A percentile compares a stretch with the other conserved stretches of the same genome.
Conservation (phyloP, 202 grass and related monocot genomes). For the Zoysia matrella region DNA sequence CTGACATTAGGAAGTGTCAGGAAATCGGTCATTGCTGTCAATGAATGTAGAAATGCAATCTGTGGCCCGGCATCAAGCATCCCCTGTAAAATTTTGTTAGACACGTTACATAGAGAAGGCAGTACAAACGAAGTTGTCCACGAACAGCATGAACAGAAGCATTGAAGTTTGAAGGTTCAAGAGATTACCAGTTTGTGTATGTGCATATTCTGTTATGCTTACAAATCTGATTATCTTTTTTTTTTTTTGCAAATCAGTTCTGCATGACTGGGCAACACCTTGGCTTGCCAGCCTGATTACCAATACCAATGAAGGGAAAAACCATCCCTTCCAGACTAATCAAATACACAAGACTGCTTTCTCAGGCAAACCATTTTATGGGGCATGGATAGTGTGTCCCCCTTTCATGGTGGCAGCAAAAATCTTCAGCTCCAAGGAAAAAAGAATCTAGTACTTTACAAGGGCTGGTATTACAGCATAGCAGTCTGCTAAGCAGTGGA, state of each 20-base stretch:
- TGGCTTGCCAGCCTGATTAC: slow-evolving; percentile 16
- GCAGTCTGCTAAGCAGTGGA: slow-evolving; percentile 89
- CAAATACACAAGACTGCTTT: slow-evolving; percentile 27
- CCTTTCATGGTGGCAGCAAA: slow-evolving; percentile 16
- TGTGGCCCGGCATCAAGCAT: slow-evolving; percentile 5
- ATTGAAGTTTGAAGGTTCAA: neutral
- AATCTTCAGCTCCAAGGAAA: slow-evolving; percentile 33
- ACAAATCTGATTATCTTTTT: slow-evolving; percentile 17
- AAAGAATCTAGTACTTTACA: slow-evolving; percentile 74
- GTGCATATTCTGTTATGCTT: neutral
- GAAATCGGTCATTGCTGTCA: neutral
- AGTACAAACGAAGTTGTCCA: neutral
- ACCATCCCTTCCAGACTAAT: slow-evolving; percentile 12
- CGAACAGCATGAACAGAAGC: slow-evolving; percentile 1
- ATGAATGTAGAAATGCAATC: slow-evolving; percentile 32
- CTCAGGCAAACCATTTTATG: slow-evolving; percentile 14
- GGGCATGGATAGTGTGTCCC: slow-evolving; percentile 22
- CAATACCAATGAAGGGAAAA: slow-evolving; percentile 2
- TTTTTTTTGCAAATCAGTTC: neutral
- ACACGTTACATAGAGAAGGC: neutral
- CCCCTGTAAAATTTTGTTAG: slow-evolving; percentile 22
- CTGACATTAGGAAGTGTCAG: neutral
- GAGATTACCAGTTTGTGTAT: slow-evolving; percentile 40
- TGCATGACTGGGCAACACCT: slow-evolving; percentile 25
- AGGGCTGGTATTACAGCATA: slow-evolving; percentile 85